Evolutionary conservation across 129 eudicot species (phyloP).

Genomic region (Centella asiatica): DNA sequence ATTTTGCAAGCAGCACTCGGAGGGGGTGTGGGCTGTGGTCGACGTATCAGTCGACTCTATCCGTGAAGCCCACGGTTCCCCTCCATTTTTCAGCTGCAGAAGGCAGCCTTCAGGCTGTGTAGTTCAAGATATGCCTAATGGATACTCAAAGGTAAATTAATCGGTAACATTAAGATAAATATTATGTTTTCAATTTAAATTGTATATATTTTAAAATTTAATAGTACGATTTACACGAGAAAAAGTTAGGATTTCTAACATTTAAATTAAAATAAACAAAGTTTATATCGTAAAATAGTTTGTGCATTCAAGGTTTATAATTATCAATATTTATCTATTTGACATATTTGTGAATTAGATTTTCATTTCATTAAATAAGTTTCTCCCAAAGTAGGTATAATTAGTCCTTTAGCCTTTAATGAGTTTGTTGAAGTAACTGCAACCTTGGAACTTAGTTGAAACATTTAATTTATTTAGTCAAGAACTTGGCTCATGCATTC

Average conservation of each 20-base stretch:
- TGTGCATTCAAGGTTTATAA: too few species aligned
- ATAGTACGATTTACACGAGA: too few species aligned
- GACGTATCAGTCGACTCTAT: constrained; percentile 80
- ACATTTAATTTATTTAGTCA: constrained; percentile 24
- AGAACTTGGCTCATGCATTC: constrained; percentile 28
- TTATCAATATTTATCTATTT: constrained; percentile 4
- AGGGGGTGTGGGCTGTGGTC: constrained; percentile 96
- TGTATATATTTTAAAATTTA: too few species aligned
- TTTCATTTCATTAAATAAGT: constrained; percentile 35
- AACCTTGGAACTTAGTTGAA: constrained; percentile 42
- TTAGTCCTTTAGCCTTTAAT: constrained; percentile 53
- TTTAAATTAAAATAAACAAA: too few species aligned
- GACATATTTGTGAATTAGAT: constrained; percentile 11
- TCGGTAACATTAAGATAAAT: not conserved
- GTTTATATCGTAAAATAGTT: too few species aligned
- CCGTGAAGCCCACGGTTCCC: constrained; percentile 40
- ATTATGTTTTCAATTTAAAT: not conserved
- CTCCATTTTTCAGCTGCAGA: constrained; percentile 52
- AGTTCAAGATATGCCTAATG: constrained; percentile 99
- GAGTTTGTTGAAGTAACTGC: constrained; percentile 65
- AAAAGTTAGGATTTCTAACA: too few species aligned
- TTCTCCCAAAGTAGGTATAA: constrained; percentile 34
- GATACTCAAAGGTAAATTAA: constrained; percentile 80
- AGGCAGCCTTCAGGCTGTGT: constrained; percentile 95
- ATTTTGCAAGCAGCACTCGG: constrained; percentile 94